phyloP scores from a whole-genome alignment of 148 eudicot genomes.

The Euryodendron excelsum region DNA sequence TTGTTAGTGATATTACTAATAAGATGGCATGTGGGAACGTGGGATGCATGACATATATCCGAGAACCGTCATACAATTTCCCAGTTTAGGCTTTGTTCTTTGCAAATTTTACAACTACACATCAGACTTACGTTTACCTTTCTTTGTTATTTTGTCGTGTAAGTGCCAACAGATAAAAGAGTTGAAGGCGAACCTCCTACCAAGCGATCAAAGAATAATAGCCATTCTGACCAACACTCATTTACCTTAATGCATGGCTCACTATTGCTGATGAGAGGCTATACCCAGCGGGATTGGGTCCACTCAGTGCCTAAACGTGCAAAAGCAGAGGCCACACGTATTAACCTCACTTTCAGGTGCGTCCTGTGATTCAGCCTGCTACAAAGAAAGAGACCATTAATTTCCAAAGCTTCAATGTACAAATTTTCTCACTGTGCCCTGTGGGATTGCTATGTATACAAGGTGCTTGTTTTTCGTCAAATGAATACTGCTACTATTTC shows the following conservation, averaged over 20 bases:
- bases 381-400: neutral
- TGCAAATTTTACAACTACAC: neutral
- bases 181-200: slow-evolving; percentile 43
- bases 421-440: neutral
- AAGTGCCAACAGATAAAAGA: slow-evolving; percentile 19
- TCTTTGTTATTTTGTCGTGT: neutral
- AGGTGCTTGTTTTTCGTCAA: neutral
- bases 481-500: no score
- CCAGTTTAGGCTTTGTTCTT: neutral
- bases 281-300: slow-evolving; percentile 89
- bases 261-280: slow-evolving; percentile 83
- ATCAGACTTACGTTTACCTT: neutral
- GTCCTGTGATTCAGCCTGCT: slow-evolving; percentile 33
- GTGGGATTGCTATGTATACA: neutral
- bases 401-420: neutral
- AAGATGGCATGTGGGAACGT: neutral
- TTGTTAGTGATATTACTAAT: neutral
- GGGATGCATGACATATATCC: no score
- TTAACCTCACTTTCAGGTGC: slow-evolving; percentile 91
- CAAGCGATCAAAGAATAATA: slow-evolving; percentile 58
- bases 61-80: neutral
- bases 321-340: slow-evolving; percentile 62
- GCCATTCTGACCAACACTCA: slow-evolving; percentile 38
- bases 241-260: slow-evolving; percentile 83
- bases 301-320: slow-evolving; percentile 93